Evolutionary conservation across 2,329 filamentous ascomycete genomes (phyloP).

Genomic region (Huntiella abstrusa): DNA sequence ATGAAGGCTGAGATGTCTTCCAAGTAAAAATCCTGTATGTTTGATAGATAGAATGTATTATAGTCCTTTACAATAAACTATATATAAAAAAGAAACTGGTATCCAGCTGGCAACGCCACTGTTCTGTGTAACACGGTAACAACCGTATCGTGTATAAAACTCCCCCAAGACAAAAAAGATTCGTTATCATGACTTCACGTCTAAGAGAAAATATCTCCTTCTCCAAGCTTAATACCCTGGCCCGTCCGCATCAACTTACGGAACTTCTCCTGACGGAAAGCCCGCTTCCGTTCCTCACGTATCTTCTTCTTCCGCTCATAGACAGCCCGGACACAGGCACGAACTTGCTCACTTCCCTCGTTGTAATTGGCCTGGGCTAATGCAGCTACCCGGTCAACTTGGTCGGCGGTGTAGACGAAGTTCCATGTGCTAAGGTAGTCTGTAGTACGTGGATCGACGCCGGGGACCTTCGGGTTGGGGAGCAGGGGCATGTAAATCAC

Average conservation of each 20-base stretch:
- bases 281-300: slow-evolving; percentile 35
- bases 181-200: neutral
- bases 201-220: slow-evolving; percentile 46
- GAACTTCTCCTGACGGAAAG: slow-evolving; percentile 21
- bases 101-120: too few relatives aligned
- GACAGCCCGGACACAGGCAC: slow-evolving; percentile 62
- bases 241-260: slow-evolving; percentile 30
- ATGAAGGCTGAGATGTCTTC: slow-evolving; percentile 26
- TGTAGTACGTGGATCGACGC: slow-evolving; percentile 62
- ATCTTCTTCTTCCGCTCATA: slow-evolving; percentile 75
- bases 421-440: slow-evolving; percentile 97
- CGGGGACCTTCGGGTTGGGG: slow-evolving; percentile 58
- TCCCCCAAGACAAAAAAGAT: too few relatives aligned
- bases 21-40: neutral
- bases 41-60: neutral
- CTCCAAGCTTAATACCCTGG: slow-evolving; percentile 33
- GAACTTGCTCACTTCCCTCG: slow-evolving; percentile 63
- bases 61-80: neutral
- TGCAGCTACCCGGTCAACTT: slow-evolving; percentile 68
- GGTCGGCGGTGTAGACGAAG: slow-evolving; percentile 81
- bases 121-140: too few relatives aligned
- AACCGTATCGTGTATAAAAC: too few relatives aligned
- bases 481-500: slow-evolving; percentile 84
- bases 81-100: too few relatives aligned
- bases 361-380: slow-evolving; percentile 74